A percentile compares a stretch with the other conserved stretches of the same genome.
phyloP scores from a whole-genome alignment of 1,284 basidiomycete species.

The Trametes pubescens region DNA sequence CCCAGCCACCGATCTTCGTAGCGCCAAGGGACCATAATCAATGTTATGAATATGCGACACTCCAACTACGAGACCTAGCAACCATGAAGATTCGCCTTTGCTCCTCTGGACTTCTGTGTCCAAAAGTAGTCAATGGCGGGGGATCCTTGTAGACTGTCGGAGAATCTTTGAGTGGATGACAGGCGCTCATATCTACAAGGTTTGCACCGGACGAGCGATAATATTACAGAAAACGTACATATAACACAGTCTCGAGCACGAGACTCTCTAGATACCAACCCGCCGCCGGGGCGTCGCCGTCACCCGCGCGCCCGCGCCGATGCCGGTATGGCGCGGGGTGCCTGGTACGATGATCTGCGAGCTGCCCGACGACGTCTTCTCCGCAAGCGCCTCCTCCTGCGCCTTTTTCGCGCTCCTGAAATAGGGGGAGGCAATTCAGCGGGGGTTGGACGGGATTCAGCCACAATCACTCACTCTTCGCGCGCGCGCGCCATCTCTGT shows the following conservation, averaged over 20 bases:
- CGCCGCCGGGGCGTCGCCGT: slow-evolving; percentile 70
- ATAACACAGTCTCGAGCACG: not conserved
- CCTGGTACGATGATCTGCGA: slow-evolving; percentile 82
- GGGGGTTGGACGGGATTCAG: not conserved
- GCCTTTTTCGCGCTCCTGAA: slow-evolving; percentile 68
- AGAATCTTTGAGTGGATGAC: too few species aligned
- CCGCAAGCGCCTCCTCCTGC: slow-evolving; percentile 69
- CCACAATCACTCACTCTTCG: slow-evolving; percentile 72
- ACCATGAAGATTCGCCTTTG: too few species aligned
- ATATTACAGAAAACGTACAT: not conserved
- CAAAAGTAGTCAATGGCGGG: too few species aligned
- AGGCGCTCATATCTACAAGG: not conserved
- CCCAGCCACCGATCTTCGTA: too few species aligned
- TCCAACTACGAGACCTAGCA: too few species aligned
- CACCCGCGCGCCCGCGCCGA: slow-evolving; percentile 69
- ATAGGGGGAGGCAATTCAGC: slow-evolving; percentile 17
- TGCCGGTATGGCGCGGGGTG: slow-evolving; percentile 79
- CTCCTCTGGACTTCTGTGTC: too few species aligned
- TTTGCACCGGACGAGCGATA: not conserved
- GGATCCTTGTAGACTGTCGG: too few species aligned
- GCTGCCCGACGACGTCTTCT: slow-evolving; percentile 63
- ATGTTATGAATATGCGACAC: too few species aligned
- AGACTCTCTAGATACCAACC: slow-evolving; percentile 42
- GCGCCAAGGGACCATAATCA: too few species aligned
- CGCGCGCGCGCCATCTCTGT: slow-evolving; percentile 88